Conservation (phyloP, 495 filamentous ascomycete species). For the Physcia stellaris region DNA sequence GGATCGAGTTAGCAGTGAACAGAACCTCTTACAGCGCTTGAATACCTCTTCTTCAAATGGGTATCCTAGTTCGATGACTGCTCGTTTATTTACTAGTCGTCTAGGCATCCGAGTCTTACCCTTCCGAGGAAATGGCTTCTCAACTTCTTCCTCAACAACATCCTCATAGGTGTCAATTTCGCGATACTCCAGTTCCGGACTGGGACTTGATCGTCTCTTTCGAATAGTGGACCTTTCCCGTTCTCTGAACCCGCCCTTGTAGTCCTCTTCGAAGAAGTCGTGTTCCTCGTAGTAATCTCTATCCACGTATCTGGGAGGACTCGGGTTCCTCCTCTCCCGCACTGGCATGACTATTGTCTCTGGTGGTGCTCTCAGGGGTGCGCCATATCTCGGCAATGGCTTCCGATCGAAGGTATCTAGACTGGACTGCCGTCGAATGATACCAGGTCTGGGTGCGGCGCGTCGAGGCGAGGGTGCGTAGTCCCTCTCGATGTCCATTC, state of each 20-base stretch:
- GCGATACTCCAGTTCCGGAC: conserved; percentile 23
- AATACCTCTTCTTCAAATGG: conserved; percentile 75
- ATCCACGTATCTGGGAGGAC: conserved; percentile 32
- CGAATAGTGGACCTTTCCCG: conserved; percentile 28
- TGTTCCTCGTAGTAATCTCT: conserved; percentile 52
- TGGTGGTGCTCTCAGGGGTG: conserved; percentile 25
- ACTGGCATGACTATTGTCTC: conserved; percentile 25
- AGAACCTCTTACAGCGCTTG: background rate
- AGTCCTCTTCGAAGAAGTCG: conserved; percentile 50
- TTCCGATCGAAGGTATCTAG: conserved; percentile 61
- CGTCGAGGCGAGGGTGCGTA: conserved; percentile 25
- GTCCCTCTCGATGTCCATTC: conserved; percentile 18
- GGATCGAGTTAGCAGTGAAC: conserved; percentile 1
- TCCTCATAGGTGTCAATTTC: conserved; percentile 14
- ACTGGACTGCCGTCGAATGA: conserved; percentile 52
- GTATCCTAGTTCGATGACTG: conserved; percentile 72
- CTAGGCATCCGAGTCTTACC: conserved; percentile 79
- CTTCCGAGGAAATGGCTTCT: conserved; percentile 56
- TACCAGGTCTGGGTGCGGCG: conserved; percentile 28
- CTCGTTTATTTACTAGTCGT: conserved; percentile 58
- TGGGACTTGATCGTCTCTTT: conserved; percentile 24
- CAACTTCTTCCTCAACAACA: conserved; percentile 19
- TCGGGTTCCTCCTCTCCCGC: conserved; percentile 19
- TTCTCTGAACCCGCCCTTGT: conserved; percentile 46
- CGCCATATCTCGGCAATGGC: conserved; percentile 41